Percentiles rank a stretch among this genome's conserved stretches.
These are phyloP conservation scores for Amaranthus tricolor DNA, from an alignment of 179 eudicot species.

Conservation along the genomic window DNA sequence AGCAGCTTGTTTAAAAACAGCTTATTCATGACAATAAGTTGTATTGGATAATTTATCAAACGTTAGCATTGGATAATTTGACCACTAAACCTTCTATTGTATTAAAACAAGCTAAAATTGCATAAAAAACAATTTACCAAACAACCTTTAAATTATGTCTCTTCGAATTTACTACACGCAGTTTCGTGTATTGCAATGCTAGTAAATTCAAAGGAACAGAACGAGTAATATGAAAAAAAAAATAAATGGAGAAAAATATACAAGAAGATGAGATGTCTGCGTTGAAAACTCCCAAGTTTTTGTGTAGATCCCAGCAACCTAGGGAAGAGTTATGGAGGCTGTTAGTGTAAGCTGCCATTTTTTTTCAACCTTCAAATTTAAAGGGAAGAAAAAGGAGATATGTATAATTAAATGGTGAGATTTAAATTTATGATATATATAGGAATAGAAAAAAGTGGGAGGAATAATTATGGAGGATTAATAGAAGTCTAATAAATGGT, in stretches of 20 bases:
- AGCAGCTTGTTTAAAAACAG: too few species aligned
- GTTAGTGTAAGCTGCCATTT: conserved; percentile 20
- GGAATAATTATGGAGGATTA: conserved; percentile 17
- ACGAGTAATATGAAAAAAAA: not conserved
- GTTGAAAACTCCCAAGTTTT: conserved; percentile 56
- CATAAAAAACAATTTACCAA: too few species aligned
- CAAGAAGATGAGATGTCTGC: conserved; percentile 43
- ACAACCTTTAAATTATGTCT: too few species aligned
- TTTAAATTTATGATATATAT: not conserved
- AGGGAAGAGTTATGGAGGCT: conserved; percentile 34
- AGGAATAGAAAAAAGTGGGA: not conserved
- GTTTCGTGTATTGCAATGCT: too few species aligned
- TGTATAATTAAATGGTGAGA: not conserved
- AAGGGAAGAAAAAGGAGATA: not conserved
- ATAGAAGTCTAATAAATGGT: conserved; percentile 15
- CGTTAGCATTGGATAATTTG: too few species aligned
- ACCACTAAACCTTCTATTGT: too few species aligned
- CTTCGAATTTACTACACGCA: too few species aligned
- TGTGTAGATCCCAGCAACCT: conserved; percentile 39
- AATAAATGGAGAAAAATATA: not conserved
- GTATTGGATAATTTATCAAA: too few species aligned
- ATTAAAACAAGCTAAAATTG: too few species aligned
- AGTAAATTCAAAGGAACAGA: not conserved
- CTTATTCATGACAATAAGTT: too few species aligned
- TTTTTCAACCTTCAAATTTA: not conserved